Percentiles rank a stretch among this genome's conserved stretches.
Conservation (phyloP, 352 stramenopile genomes). For the Globisporangium splendens region DNA sequence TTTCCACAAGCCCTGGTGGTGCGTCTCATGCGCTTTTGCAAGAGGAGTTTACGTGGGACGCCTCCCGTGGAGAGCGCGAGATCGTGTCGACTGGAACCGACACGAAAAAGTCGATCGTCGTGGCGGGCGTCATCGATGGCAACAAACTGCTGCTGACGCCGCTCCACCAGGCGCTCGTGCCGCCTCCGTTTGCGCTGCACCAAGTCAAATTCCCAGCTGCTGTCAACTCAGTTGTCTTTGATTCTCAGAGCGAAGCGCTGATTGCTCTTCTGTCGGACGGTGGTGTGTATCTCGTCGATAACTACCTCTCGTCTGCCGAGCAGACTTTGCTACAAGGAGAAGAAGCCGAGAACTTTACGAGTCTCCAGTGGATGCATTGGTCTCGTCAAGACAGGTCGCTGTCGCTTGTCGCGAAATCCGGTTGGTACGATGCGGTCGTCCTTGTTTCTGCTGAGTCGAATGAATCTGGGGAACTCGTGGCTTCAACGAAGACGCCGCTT, state of each 20-base stretch:
- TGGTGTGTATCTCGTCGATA: slow-evolving; percentile 37
- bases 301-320: slow-evolving; percentile 26
- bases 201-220: slow-evolving; percentile 30
- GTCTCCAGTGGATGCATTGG: slow-evolving; percentile 33
- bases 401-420: slow-evolving; percentile 27
- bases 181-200: slow-evolving; percentile 57
- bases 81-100: slow-evolving; percentile 1
- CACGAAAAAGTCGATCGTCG: slow-evolving; percentile 27
- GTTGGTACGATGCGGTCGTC: slow-evolving; percentile 27
- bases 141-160: slow-evolving; percentile 60
- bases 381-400: slow-evolving; percentile 8
- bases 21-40: slow-evolving; percentile 33
- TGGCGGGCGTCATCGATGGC: slow-evolving; percentile 60
- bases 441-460: background rate
- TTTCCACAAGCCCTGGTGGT: slow-evolving; percentile 14
- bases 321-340: slow-evolving; percentile 1
- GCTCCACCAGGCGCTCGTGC: slow-evolving; percentile 58
- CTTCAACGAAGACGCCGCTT: slow-evolving; percentile 6
- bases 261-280: slow-evolving; percentile 38
- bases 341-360: slow-evolving; percentile 12
- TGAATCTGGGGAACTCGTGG: background rate
- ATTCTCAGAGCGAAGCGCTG: slow-evolving; percentile 34
- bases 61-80: slow-evolving; percentile 19
- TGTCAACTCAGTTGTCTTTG: slow-evolving; percentile 60
- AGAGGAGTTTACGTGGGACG: slow-evolving; percentile 55